Conservation (phyloP, 495 filamentous ascomycete genomes). For the Physcia stellaris region DNA sequence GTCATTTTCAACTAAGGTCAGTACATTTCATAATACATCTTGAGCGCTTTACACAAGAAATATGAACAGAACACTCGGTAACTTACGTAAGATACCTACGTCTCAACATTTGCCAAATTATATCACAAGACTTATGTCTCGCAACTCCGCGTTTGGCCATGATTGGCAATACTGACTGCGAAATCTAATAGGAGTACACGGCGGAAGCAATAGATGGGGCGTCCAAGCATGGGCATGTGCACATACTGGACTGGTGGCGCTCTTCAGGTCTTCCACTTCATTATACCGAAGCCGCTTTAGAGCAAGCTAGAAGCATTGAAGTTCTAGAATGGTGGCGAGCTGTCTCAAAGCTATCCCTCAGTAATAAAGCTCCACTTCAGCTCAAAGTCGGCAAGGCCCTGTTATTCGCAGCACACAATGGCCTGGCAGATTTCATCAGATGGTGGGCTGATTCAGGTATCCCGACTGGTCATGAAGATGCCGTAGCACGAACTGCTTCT, state of each 20-base stretch:
- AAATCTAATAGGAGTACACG: slow-evolving; percentile 57
- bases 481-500: slow-evolving; percentile 69
- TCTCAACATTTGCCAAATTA: too few relatives aligned
- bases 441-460: slow-evolving; percentile 78
- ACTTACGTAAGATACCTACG: too few relatives aligned
- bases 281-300: slow-evolving; percentile 74
- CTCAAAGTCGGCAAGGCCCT: slow-evolving; percentile 72
- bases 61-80: too few relatives aligned
- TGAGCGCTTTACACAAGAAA: too few relatives aligned
- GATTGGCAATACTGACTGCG: too few relatives aligned
- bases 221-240: slow-evolving; percentile 65
- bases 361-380: slow-evolving; percentile 24
- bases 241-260: slow-evolving; percentile 87
- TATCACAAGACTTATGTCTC: too few relatives aligned
- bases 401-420: slow-evolving; percentile 65
- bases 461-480: slow-evolving; percentile 57
- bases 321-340: slow-evolving; percentile 88
- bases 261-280: slow-evolving; percentile 63
- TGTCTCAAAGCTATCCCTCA: slow-evolving; percentile 22
- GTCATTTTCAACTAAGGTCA: slow-evolving; percentile 65
- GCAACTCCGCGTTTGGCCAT: too few relatives aligned
- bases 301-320: slow-evolving; percentile 64
- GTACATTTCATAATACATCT: too few relatives aligned
- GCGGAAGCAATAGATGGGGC: slow-evolving; percentile 78
- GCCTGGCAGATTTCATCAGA: slow-evolving; percentile 52